Evolutionary conservation across 2,329 filamentous ascomycete genomes (phyloP).

Genomic region (Fusarium sacchari): DNA sequence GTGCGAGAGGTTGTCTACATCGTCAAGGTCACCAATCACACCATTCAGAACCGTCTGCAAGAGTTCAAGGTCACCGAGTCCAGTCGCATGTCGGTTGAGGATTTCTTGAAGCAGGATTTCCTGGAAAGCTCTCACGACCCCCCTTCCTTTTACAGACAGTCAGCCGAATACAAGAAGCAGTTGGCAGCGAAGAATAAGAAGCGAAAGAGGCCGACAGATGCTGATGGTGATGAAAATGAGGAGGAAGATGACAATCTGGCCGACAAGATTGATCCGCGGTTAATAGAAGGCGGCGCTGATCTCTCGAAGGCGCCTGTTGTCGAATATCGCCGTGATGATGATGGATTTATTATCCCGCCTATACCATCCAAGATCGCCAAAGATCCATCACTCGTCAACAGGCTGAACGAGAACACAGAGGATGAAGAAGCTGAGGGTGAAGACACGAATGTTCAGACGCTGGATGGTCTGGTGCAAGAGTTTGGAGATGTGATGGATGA

Average conservation of each 20-base stretch:
- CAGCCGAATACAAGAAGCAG: constrained; percentile 67
- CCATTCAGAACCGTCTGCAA: constrained; percentile 88
- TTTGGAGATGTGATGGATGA: constrained; percentile 56
- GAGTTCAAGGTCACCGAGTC: constrained; percentile 92
- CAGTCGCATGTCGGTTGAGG: constrained; percentile 84
- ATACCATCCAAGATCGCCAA: constrained; percentile 54
- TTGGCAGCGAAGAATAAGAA: constrained; percentile 60
- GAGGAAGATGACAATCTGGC: constrained; percentile 17
- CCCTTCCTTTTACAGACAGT: constrained; percentile 79
- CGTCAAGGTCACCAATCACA: constrained; percentile 94
- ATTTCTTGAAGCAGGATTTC: constrained; percentile 79
- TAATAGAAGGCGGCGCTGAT: constrained; percentile 48
- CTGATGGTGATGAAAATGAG: constrained; percentile 30
- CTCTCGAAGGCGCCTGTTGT: constrained; percentile 48
- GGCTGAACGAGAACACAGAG: constrained; percentile 21
- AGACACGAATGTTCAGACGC: constrained; percentile 41
- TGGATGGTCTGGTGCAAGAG: constrained; percentile 56
- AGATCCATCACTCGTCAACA: constrained; percentile 44
- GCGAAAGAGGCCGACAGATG: constrained; percentile 54
- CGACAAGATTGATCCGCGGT: constrained; percentile 24
- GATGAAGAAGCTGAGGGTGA: constrained; percentile 25
- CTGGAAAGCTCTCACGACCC: constrained; percentile 82
- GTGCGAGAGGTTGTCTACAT: constrained; percentile 97
- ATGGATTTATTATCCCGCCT: constrained; percentile 74
- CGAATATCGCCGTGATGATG: constrained; percentile 65